A percentile compares a stretch with the other conserved stretches of the same genome.
Evolutionary conservation across 2,329 filamentous ascomycete species (phyloP).

Genomic region (Paracorniculantispora psalliotae): DNA sequence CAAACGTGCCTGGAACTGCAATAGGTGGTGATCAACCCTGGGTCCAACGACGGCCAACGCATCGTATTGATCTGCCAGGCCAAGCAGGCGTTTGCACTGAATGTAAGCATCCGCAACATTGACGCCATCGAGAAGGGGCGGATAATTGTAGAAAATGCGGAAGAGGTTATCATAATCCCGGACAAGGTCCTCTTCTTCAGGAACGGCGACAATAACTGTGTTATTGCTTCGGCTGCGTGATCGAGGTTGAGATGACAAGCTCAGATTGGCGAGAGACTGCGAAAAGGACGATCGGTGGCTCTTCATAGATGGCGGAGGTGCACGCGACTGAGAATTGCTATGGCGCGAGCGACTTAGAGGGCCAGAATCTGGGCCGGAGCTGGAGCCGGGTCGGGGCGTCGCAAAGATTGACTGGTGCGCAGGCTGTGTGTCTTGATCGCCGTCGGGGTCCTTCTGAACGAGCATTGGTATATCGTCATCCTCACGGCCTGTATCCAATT

Average conservation of each 20-base stretch:
- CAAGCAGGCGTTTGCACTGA: slow-evolving; percentile 85
- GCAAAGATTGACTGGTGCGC: slow-evolving; percentile 29
- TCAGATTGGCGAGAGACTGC: slow-evolving; percentile 79
- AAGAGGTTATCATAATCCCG: slow-evolving; percentile 96
- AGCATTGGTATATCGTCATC: slow-evolving; percentile 81
- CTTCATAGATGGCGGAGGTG: slow-evolving; percentile 15
- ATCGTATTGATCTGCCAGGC: slow-evolving; percentile 91
- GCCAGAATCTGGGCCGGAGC: slow-evolving; percentile 41
- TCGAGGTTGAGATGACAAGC: slow-evolving; percentile 39
- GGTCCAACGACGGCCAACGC: slow-evolving; percentile 82
- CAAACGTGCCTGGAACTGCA: slow-evolving; percentile 83
- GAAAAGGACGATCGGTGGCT: slow-evolving; percentile 55
- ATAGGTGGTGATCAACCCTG: slow-evolving; percentile 85
- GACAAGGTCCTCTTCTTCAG: slow-evolving; percentile 68
- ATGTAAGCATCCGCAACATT: slow-evolving; percentile 92
- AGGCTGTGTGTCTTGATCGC: slow-evolving; percentile 20
- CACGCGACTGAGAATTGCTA: slow-evolving; percentile 49
- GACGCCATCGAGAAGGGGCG: slow-evolving; percentile 73
- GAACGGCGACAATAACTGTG: slow-evolving; percentile 39
- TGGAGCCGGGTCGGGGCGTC: slow-evolving; percentile 26
- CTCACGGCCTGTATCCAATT: slow-evolving; percentile 70
- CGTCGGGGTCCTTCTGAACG: slow-evolving; percentile 62
- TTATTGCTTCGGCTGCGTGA: slow-evolving; percentile 29
- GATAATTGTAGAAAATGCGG: slow-evolving; percentile 91
- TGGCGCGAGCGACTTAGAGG: slow-evolving; percentile 24